Conservation (phyloP, 306 rosid species). For the Malus sylvestris region DNA sequence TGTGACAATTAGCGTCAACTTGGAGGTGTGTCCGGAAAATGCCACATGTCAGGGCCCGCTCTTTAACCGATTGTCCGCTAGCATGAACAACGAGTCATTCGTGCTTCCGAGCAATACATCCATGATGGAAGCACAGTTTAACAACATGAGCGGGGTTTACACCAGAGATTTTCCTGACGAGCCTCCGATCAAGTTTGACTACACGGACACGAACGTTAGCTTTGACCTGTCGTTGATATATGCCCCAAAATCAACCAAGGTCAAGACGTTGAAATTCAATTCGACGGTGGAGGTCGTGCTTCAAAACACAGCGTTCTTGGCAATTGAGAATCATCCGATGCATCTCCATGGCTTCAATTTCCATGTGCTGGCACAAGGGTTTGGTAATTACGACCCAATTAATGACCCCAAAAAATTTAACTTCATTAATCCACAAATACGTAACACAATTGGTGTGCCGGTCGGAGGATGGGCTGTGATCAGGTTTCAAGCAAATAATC, state of each 20-base stretch:
- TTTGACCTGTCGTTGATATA: background rate
- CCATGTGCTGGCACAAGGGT: slow-evolving; percentile 60
- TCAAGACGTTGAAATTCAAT: slow-evolving; percentile 47
- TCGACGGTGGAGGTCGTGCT: slow-evolving; percentile 48
- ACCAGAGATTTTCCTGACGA: slow-evolving; percentile 38
- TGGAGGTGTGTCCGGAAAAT: slow-evolving; percentile 16
- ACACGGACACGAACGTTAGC: slow-evolving; percentile 9
- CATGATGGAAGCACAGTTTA: slow-evolving; percentile 39
- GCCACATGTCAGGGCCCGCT: slow-evolving; percentile 27
- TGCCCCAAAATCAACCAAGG: slow-evolving; percentile 47
- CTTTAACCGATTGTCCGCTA: slow-evolving; percentile 24
- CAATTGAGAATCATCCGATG: slow-evolving; percentile 43
- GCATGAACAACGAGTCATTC: slow-evolving; percentile 72
- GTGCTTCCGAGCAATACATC: slow-evolving; percentile 31
- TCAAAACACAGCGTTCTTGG: slow-evolving; percentile 37
- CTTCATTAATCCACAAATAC: slow-evolving; percentile 39
- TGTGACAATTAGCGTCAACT: slow-evolving; percentile 30
- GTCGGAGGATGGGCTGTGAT: slow-evolving; percentile 58
- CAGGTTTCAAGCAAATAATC: slow-evolving; percentile 40
- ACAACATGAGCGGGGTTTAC: slow-evolving; percentile 28
- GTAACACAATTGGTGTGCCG: slow-evolving; percentile 63
- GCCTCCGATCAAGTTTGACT: slow-evolving; percentile 36
- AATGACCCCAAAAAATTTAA: slow-evolving; percentile 34
- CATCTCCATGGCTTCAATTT: slow-evolving; percentile 65
- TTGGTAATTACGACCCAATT: slow-evolving; percentile 37